Conservation (phyloP, 495 filamentous ascomycete genomes). For the Aspergillus mulundensis region DNA sequence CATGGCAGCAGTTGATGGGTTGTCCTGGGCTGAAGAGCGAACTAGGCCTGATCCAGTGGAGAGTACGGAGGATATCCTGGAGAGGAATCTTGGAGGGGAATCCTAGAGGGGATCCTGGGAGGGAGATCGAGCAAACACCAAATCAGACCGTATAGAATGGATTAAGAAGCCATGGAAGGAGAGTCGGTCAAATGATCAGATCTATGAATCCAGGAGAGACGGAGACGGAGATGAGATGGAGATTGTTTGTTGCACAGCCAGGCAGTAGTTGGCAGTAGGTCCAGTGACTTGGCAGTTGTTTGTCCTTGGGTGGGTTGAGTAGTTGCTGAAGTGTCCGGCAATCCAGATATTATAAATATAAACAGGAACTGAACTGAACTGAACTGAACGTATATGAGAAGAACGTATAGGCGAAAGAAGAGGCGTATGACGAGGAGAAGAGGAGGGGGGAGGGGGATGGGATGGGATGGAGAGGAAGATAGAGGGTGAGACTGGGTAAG, state of each 20-base stretch:
- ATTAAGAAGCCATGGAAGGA: slow-evolving; percentile 26
- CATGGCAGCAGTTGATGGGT: slow-evolving; percentile 4
- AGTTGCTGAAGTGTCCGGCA: slow-evolving; percentile 1
- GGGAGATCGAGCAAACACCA: slow-evolving; percentile 7
- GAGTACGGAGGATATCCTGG: slow-evolving; percentile 9
- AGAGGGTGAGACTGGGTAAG: slow-evolving; percentile 16
- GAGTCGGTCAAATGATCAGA: slow-evolving; percentile 14
- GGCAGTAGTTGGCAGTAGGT: not conserved
- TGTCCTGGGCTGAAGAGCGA: not conserved
- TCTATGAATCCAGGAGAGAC: slow-evolving; percentile 13
- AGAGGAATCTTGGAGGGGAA: too few species aligned
- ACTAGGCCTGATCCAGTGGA: slow-evolving; percentile 13
- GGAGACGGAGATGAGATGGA: not conserved
- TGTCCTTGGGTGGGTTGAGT: not conserved
- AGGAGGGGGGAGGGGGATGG: not conserved
- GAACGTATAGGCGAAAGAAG: slow-evolving; percentile 5
- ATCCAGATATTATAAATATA: slow-evolving; percentile 9
- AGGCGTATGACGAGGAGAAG: slow-evolving; percentile 13
- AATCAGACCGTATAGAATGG: slow-evolving; percentile 11
- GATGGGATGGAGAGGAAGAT: not conserved
- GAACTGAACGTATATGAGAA: not conserved
- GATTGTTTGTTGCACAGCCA: slow-evolving; percentile 14
- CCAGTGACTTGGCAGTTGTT: slow-evolving; percentile 7
- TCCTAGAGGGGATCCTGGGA: too few species aligned
- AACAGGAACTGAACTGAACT: too few species aligned